Evolutionary conservation across 2,329 filamentous ascomycete genomes (phyloP), one percentile per base, ranked within the genome.

Genomic region (Pestalotiopsis fici): DNA sequence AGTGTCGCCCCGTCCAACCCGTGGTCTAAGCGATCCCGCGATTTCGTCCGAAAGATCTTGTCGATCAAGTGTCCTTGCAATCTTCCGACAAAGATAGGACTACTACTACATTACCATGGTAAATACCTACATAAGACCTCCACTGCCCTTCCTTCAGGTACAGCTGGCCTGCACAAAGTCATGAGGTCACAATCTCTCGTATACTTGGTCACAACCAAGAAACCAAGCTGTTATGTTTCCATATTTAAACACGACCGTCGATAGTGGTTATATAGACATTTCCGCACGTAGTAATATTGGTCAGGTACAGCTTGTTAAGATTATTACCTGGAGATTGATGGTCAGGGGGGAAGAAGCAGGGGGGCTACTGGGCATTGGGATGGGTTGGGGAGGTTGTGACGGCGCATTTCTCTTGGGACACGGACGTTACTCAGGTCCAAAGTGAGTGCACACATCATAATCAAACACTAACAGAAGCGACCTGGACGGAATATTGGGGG

Each of bases 41-140:
- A 43, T 64, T 64, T 56, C 61, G 61, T 64, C 61, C 61, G 28
- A 35, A 64, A 64, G 47, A 64, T 56, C 23, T 21, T 35, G 39
- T 47, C 27, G 31, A 64, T 50, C 59, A 62, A 62, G 59, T 37
- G 37, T 39, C 31, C 31, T 31, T 31, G 27, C 27, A 57, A 18
- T 57, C 27, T 57, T 57, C 55, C 55, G 55, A 57, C 23, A 59
- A n/a, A n/a, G 55, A 27, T 18, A 23, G 15, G n/a, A 23, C 55
- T 28, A n/a, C 27, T 31, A 21, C 39, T 43, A 5, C 39, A 43
- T 43, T n/a, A n/a, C 31, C 31, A 7, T 35, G 31, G 31, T 35
- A 35, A 35, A 35, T n/a, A n/a, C n/a, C 31, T 35, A 50, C 43
- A 50, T 50, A 50, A 50, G 21, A 6, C 31, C 31, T 35, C 11